Conservation (phyloP, 2,329 filamentous ascomycete genomes). For the Fusarium sp. region DNA sequence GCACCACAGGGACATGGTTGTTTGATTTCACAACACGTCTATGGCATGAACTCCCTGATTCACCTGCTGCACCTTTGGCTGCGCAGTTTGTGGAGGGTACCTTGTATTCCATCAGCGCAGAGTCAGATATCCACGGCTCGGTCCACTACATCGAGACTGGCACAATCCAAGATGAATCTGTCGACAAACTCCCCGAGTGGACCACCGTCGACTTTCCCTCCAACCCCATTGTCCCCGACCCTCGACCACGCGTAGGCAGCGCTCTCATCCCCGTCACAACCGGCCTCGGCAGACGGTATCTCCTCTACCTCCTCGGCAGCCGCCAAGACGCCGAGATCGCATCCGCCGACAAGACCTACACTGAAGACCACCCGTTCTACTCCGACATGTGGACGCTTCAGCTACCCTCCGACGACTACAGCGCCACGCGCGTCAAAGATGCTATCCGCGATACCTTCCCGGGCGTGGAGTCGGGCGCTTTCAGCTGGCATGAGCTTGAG, state of each 20-base stretch:
- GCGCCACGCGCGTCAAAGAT: constrained; percentile 33
- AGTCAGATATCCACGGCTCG: constrained; percentile 32
- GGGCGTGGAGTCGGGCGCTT: constrained; percentile 26
- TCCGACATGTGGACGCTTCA: constrained; percentile 43
- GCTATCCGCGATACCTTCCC: constrained; percentile 28
- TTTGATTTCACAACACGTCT: constrained; percentile 33
- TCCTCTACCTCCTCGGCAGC: constrained; percentile 39
- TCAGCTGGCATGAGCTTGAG: constrained; percentile 42
- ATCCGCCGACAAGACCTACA: constrained; percentile 20
- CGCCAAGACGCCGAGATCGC: constrained; percentile 22
- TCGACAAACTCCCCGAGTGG: constrained; percentile 14
- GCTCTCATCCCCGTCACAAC: constrained; percentile 31
- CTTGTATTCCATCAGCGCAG: constrained; percentile 35
- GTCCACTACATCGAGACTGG: constrained; percentile 30
- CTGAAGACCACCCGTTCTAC: constrained; percentile 29
- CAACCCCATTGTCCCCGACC: constrained; percentile 27
- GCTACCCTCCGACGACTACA: constrained; percentile 23
- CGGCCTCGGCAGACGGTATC: constrained; percentile 30
- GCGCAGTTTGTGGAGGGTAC: constrained; percentile 36
- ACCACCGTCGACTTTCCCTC: constrained; percentile 35
- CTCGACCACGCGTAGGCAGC: constrained; percentile 37
- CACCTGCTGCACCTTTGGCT: constrained; percentile 12
- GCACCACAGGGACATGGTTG: constrained; percentile 28
- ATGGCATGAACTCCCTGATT: constrained; percentile 31
- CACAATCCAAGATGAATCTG: constrained; percentile 19